Evolutionary conservation across 345 rosid genomes (phyloP).

Genomic region (Syzygium aromaticum): DNA sequence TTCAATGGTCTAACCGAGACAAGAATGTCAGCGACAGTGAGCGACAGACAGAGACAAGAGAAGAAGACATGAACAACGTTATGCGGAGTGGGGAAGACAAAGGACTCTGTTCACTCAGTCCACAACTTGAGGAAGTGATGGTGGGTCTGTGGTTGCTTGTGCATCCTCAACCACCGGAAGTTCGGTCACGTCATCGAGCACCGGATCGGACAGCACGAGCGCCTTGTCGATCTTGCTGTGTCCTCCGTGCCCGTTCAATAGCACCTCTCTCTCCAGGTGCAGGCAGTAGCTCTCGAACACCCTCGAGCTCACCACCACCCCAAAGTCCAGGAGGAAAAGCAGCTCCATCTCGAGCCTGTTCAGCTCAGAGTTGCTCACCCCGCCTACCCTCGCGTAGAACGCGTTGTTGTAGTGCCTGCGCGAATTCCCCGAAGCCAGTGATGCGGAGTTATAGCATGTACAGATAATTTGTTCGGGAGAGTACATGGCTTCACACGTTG

Average conservation of each 20-base stretch:
- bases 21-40: not conserved
- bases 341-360: slow-evolving; percentile 75
- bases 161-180: slow-evolving; percentile 2
- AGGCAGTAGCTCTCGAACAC: slow-evolving; percentile 70
- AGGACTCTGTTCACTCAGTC: not conserved
- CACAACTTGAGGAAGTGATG: not conserved
- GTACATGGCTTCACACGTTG: not conserved
- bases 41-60: not conserved
- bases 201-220: not conserved
- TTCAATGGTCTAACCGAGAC: not conserved
- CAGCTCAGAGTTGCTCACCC: slow-evolving; percentile 70
- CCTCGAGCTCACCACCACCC: slow-evolving; percentile 42
- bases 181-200: slow-evolving; percentile 5
- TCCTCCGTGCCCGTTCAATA: slow-evolving; percentile 8
- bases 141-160: not conserved
- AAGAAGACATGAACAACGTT: not conserved
- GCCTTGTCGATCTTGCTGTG: not conserved
- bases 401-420: slow-evolving; percentile 78
- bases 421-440: not conserved
- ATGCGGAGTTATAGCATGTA: not conserved
- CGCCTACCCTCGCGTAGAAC: slow-evolving; percentile 79
- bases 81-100: not conserved
- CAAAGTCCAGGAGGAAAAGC: slow-evolving; percentile 71
- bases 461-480: not conserved
- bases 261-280: slow-evolving; percentile 62